A percentile compares a stretch with the other conserved stretches of the same genome.
These are phyloP conservation scores for Austropuccinia psidii DNA, from an alignment of 1,284 basidiomycete species.

Conservation along the genomic window DNA sequence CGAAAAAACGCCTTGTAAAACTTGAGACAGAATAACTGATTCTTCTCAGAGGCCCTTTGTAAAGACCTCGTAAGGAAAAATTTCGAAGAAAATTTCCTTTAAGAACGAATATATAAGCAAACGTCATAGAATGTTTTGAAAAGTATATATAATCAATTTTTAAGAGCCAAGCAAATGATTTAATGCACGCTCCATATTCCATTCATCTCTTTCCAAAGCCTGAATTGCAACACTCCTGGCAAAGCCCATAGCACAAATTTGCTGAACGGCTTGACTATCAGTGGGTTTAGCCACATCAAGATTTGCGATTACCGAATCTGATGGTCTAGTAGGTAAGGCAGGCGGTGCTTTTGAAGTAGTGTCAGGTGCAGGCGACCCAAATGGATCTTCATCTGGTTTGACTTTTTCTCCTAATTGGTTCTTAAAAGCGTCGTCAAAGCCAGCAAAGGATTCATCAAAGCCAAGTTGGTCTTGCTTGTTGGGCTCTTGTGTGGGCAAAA, in stretches of 20 bases:
- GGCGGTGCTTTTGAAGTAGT: background rate
- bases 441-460: slow-evolving; percentile 32
- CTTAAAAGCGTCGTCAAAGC: background rate
- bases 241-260: slow-evolving; percentile 35
- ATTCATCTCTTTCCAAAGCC: slow-evolving; percentile 23
- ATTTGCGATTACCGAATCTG: background rate
- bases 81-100: too few species aligned
- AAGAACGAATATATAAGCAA: too few species aligned
- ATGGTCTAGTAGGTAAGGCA: slow-evolving; percentile 3
- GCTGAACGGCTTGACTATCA: slow-evolving; percentile 22
- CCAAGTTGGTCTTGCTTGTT: background rate
- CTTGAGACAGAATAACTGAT: too few species aligned
- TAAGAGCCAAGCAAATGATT: slow-evolving; percentile 29
- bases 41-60: too few species aligned
- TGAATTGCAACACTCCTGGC: slow-evolving; percentile 9
- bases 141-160: too few species aligned
- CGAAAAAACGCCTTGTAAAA: too few species aligned
- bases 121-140: too few species aligned
- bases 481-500: background rate
- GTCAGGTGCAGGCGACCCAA: background rate
- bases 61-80: too few species aligned
- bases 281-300: background rate
- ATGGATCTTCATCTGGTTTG: slow-evolving; percentile 7
- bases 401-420: background rate
- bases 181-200: slow-evolving; percentile 20